Conservation (phyloP, 371 early-diverging fungal species). For the Fennellomyces sp. region DNA sequence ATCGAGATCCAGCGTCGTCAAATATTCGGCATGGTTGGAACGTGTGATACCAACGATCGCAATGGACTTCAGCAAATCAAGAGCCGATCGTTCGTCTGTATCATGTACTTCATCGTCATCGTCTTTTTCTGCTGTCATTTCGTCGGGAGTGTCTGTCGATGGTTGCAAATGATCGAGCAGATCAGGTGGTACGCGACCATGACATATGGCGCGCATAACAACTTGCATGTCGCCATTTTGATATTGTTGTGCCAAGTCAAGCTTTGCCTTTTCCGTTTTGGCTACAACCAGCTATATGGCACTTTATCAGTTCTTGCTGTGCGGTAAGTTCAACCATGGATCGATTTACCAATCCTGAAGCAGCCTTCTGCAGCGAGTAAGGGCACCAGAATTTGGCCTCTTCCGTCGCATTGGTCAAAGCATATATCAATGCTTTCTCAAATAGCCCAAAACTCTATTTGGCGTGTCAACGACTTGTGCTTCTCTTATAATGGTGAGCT, state of each 20-base stretch:
- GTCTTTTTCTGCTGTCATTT: neutral
- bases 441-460: constrained; percentile 26
- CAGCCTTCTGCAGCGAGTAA: constrained; percentile 52
- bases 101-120: constrained; percentile 21
- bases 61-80: constrained; percentile 10
- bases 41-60: constrained; percentile 36
- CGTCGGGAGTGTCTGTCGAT: neutral
- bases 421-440: constrained; percentile 31
- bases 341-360: constrained; percentile 54
- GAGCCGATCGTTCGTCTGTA: constrained; percentile 13
- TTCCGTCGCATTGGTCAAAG: constrained; percentile 16
- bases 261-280: constrained; percentile 35
- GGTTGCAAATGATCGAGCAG: constrained; percentile 11
- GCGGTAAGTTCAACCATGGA: no score
- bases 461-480: no score
- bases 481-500: no score
- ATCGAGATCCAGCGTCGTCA: constrained; percentile 44
- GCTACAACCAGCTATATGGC: constrained; percentile 49
- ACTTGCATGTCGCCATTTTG: constrained; percentile 28
- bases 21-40: constrained; percentile 50
- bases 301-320: no score
- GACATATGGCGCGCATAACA: constrained; percentile 48
- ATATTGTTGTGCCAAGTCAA: constrained; percentile 30
- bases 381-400: constrained; percentile 28
- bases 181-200: constrained; percentile 35